Base-by-base conservation (phyloP, 2,329 filamentous ascomycete species). In the Colletotrichum sp. region DNA sequence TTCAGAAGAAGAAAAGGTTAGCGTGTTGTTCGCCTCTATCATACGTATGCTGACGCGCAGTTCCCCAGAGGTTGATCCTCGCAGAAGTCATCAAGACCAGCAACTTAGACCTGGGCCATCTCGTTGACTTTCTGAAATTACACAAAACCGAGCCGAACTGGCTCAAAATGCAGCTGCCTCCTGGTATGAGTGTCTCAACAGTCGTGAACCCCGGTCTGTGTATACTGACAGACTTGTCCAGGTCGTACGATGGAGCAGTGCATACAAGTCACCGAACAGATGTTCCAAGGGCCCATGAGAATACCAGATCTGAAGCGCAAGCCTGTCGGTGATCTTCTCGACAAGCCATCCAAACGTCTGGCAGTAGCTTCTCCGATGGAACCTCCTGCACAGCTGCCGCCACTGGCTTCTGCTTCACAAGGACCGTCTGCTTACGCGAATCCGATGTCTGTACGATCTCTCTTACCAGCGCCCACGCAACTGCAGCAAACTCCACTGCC, bases 1-100 rank as follows among this genome's bases (percentile, higher is more conserved):
- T 78, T 88, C 84, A 65, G 88, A 90, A 71, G 83, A 84, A 68
- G 89, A 91, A 82, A 90, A 90, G 88, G 89, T 90, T 85, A 72
- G 83, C 65, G 67, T 30, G 48, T 75, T 71, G 72, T 69, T 68
- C 48, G n/a, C 57, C 32, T 71, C 65, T 68, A 57, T 32, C 69
- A 48, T 61, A 26, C 61, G n/a, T 12, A 71, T 48, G 52, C 61
- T 57, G 61, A 58, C 71, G 74, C 58, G 77, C 77, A 10, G 8
- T 64, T 74, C 64, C n/a, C 7, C 79, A 92, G 90, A 89, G 90
- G 77, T 91, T 91, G 80, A 84, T 92, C 76, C 86, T 92, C 72
- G 88, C 86, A 72, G 90, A 92, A 82, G 89, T 91, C 79, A 88
- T 92, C 82, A 92, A 91, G 79, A 86, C 85, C 75, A 92, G 90